Percentiles rank a stretch among this genome's conserved stretches.
phyloP scores from a whole-genome alignment of 768 basidiomycete genomes.

The Pisolithus sp. region DNA sequence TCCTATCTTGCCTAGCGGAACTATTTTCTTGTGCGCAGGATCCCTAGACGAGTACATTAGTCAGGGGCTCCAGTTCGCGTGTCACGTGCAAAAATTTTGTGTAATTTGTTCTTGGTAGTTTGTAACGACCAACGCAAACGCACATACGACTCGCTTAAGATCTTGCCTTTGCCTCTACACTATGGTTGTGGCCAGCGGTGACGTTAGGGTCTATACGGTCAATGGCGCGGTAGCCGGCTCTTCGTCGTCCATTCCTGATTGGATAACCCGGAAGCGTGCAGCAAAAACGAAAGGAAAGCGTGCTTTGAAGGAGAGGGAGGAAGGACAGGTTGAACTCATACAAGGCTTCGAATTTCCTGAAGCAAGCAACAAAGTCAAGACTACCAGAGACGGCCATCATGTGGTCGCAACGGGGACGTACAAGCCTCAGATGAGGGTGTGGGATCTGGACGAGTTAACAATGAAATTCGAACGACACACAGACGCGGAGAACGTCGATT shows the following conservation, averaged over 20 bases:
- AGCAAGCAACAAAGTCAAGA: constrained; percentile 86
- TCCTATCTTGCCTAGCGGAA: too few species aligned
- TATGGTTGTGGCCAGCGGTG: constrained; percentile 32
- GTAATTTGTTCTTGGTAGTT: too few species aligned
- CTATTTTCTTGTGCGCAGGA: too few species aligned
- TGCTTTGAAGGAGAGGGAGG: constrained; percentile 61
- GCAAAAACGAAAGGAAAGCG: constrained; percentile 52
- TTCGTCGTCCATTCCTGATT: constrained; percentile 89
- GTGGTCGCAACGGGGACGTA: constrained; percentile 93
- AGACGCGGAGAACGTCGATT: constrained; percentile 96
- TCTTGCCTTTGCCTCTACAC: neutral
- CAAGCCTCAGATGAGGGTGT: constrained; percentile 95
- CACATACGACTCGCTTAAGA: too few species aligned
- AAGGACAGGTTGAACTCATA: constrained; percentile 84
- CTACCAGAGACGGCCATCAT: constrained; percentile 88
- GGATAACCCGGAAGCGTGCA: constrained; percentile 74
- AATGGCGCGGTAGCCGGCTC: constrained; percentile 87
- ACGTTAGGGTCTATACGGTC: constrained; percentile 89
- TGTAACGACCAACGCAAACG: too few species aligned
- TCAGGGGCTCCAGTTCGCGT: neutral
- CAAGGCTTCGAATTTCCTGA: constrained; percentile 98
- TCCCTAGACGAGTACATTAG: too few species aligned
- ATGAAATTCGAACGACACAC: constrained; percentile 95
- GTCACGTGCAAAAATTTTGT: neutral
- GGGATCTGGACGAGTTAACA: constrained; percentile 88